Base-by-base conservation (phyloP, 352 stramenopile species). In the Globisporangium okanoganense region DNA sequence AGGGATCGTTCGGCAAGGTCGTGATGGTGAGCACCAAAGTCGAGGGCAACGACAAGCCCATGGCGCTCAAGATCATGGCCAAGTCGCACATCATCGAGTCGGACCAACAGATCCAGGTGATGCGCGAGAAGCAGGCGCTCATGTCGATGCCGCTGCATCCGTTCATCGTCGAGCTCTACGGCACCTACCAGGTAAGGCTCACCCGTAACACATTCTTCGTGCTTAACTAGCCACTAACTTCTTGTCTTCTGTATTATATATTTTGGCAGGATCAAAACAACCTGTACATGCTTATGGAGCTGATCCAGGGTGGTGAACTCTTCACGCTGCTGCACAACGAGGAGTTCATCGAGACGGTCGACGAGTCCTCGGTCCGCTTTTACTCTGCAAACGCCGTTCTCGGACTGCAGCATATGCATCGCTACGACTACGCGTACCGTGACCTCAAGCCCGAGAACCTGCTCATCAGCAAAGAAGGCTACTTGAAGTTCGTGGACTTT, bases 1-100 rank as follows among this genome's bases (percentile, higher is more conserved):
- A 98, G 68, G 96, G 96, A 10, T 98, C 96, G 0, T 99, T 98
- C 71, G 96, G 96, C 33, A 96, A 97, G 62, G 96, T 99, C 3
- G 94, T 95, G 66, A 84, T 99, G 45, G 92, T 98, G 0, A 85
- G 84, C 56, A 75, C 82, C 9, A 71, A 75, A 16, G 50, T 87
- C 38, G 71, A 90, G n/a, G 78, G 71, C 12, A 72, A 73, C 40
- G 69, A 88, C 54, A 70, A 78, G 20, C 76, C 79, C 9, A 88
- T 92, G 66, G 92, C 93, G 40, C 80, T 98, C 43, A 98, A 98
- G 67, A 94, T 89, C 61, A 93, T 97, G 72, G 80, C 87, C 13
- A 98, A 98, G 71, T 88, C 85, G 47, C 78, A 90, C 66, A 97
- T 98, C 64, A 92, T 98, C 51, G 90, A 98, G 61, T 95, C 85